Conservation (phyloP, 768 basidiomycete species). For the Leccinum ochraceum region DNA sequence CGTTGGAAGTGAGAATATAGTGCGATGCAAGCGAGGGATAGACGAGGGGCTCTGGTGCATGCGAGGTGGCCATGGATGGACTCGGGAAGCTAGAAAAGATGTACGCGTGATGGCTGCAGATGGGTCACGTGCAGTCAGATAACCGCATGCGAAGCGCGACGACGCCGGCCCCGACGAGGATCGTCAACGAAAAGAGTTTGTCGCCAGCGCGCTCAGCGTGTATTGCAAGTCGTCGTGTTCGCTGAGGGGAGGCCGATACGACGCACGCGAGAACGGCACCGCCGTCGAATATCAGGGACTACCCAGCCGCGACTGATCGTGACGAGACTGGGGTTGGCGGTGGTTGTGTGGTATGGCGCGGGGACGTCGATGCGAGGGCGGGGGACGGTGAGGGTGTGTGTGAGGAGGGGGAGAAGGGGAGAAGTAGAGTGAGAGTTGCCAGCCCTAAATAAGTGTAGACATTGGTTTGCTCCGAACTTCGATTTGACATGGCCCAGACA, state of each 20-base stretch:
- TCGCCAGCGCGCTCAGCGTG: slow-evolving; percentile 9
- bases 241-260: slow-evolving; percentile 7
- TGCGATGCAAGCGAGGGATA: slow-evolving; percentile 73
- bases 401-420: slow-evolving; percentile 1
- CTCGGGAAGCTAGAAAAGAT: background rate
- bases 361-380: background rate
- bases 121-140: slow-evolving; percentile 31
- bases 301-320: slow-evolving; percentile 20
- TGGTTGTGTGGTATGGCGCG: background rate
- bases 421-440: slow-evolving; percentile 26
- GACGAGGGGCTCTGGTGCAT: slow-evolving; percentile 61
- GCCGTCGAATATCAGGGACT: background rate
- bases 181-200: slow-evolving; percentile 12
- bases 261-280: background rate
- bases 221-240: background rate
- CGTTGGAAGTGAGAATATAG: slow-evolving; percentile 59
- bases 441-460: slow-evolving; percentile 39
- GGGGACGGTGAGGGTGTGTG: background rate
- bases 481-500: slow-evolving; percentile 56
- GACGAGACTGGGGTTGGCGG: slow-evolving; percentile 6
- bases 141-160: slow-evolving; percentile 18
- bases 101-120: slow-evolving; percentile 12
- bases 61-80: slow-evolving; percentile 46
- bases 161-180: slow-evolving; percentile 6
- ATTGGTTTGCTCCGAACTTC: slow-evolving; percentile 6